These are phyloP conservation scores for Curvularia verruculosa DNA, from an alignment of 2,329 filamentous ascomycete genomes.

Conservation along the genomic window DNA sequence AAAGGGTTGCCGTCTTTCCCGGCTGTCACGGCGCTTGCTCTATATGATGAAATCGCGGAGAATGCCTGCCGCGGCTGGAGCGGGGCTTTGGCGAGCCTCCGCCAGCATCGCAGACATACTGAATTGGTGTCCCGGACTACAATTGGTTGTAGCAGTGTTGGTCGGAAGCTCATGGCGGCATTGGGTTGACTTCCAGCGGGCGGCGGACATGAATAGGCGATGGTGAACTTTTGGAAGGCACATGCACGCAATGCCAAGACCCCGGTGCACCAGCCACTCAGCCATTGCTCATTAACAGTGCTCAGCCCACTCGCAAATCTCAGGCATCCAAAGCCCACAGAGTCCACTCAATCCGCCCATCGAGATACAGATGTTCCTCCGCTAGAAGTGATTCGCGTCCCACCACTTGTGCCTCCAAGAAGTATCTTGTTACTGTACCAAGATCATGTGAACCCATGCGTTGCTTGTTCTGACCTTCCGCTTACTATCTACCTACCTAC, in stretches of 20 bases:
- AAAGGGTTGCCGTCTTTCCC: slow-evolving; percentile 42
- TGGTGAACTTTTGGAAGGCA: slow-evolving; percentile 13
- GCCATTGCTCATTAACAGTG: not conserved
- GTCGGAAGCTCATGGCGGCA: slow-evolving; percentile 48
- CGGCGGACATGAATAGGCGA: not conserved
- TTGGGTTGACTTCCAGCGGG: slow-evolving; percentile 14
- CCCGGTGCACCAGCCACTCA: slow-evolving; percentile 10
- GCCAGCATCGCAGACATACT: slow-evolving; percentile 46
- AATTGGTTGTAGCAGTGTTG: slow-evolving; percentile 39
- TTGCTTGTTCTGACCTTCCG: not conserved
- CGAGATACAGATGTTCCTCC: not conserved
- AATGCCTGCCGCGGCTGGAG: slow-evolving; percentile 34
- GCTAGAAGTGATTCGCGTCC: no score
- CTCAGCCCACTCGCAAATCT: not conserved
- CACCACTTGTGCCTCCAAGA: no score
- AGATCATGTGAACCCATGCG: no score
- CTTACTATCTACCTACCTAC: not conserved
- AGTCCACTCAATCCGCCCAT: no score
- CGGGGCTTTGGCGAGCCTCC: slow-evolving; percentile 32
- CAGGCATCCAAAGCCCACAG: not conserved
- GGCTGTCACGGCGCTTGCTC: slow-evolving; percentile 37
- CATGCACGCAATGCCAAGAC: slow-evolving; percentile 14
- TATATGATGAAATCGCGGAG: slow-evolving; percentile 34
- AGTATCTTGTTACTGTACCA: no score
- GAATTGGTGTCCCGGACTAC: slow-evolving; percentile 35